Evolutionary conservation across 768 basidiomycete species (phyloP), one percentile per base, ranked within the genome.

Genomic region (Lentinula detonsa): DNA sequence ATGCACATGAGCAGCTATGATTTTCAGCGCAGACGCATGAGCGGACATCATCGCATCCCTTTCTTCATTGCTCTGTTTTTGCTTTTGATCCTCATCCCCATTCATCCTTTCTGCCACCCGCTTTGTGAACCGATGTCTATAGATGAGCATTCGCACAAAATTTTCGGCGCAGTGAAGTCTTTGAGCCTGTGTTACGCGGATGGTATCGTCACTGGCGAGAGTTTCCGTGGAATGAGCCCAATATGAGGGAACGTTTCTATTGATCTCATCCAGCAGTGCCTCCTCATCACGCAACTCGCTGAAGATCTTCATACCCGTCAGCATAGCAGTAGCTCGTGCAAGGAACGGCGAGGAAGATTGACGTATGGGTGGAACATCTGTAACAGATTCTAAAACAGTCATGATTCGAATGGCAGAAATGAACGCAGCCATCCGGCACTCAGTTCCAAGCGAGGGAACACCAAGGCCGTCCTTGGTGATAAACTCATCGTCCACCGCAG

Each of bases 121-220:
- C 67, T 90, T 87, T 37, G 87, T 88, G 70, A 91, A 92, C 58
- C 92, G 82, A 74, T 95, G 92, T 49, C 95, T 83, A 71, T 94
- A 88, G 39, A 97, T 93, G 69, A 97, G 77, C 81, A 96, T 83
- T 62, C 92, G 79, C 51, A 92, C 88, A 67, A 88, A 90, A 67
- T 95, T 92, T 70, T 95, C 92, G 33, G 91, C 84, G 66, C 92
- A 95, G 67, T 94, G 87, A 60, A 96, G 72, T 61, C 93, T 80
- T 65, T 91, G 90, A 0, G 93, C 88, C 73, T 97, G 94, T 1
- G 93, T 95, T 60, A 95, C 79, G 34, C 95, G 82, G 61, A 96
- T 88, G 5, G 92, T 92, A 74, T 96, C 94, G 21, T 90, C 87
- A 66, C 86, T 89, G 9, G 84, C 84, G 65, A 94, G 76, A 13